phyloP scores from a whole-genome alignment of 208 protist species.

The Crithidia bombi region DNA sequence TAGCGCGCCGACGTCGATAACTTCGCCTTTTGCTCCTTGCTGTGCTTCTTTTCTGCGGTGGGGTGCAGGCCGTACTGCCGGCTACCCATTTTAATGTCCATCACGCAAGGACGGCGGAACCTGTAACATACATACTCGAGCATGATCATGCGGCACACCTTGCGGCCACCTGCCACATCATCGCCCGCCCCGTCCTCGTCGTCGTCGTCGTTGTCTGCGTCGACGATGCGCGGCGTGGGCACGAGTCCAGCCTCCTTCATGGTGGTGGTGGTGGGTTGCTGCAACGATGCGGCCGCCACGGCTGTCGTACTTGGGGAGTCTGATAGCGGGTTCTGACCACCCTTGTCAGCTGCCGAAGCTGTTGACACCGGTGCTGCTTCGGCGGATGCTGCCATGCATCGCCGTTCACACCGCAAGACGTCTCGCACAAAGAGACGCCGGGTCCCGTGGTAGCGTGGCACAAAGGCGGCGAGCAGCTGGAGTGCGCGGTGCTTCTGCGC shows the following conservation, averaged over 20 bases:
- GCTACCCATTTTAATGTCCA: conserved; percentile 89
- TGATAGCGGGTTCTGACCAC: conserved; percentile 5
- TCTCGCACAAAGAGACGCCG: conserved; percentile 37
- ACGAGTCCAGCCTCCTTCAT: not conserved
- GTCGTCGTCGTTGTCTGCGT: conserved; percentile 23
- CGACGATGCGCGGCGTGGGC: conserved; percentile 5
- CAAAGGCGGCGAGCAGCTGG: conserved; percentile 63
- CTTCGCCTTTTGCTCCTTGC: conserved; percentile 73
- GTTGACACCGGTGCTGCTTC: conserved; percentile 10
- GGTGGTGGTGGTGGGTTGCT: not conserved
- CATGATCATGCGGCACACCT: conserved; percentile 67
- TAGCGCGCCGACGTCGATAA: conserved; percentile 69
- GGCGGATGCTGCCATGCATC: not conserved
- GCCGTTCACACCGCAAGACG: conserved; percentile 28
- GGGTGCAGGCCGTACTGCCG: conserved; percentile 86
- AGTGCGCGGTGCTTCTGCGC: conserved; percentile 49
- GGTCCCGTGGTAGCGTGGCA: conserved; percentile 72
- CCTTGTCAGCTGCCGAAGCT: not conserved
- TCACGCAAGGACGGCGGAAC: conserved; percentile 74
- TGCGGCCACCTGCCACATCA: conserved; percentile 8
- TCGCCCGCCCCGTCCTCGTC: conserved; percentile 13
- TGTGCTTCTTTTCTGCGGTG: conserved; percentile 60
- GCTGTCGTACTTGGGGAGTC: not conserved
- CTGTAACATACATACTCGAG: conserved; percentile 85
- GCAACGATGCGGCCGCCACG: not conserved